Evolutionary conservation across 495 filamentous ascomycete genomes (phyloP).

Genomic region (Lepraria neglecta): DNA sequence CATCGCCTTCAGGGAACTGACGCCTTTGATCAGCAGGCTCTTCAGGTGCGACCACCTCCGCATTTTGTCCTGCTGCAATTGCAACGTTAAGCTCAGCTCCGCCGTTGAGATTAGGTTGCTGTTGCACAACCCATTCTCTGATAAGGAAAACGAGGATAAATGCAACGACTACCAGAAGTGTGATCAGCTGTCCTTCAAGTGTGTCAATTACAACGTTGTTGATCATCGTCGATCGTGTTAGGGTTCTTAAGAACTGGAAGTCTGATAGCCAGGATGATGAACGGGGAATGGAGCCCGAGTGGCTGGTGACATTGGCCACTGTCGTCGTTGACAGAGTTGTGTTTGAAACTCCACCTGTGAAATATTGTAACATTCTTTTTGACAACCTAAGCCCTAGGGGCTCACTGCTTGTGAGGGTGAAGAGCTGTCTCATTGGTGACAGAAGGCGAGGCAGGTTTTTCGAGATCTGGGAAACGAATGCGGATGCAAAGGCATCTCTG

Average conservation of each 20-base stretch:
- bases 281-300: conserved; percentile 14
- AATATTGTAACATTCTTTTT: conserved; percentile 32
- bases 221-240: conserved; percentile 65
- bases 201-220: conserved; percentile 79
- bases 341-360: conserved; percentile 2
- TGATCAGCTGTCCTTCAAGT: conserved; percentile 89
- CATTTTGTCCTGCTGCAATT: conserved; percentile 16
- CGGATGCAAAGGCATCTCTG: conserved; percentile 30
- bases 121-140: conserved; percentile 95
- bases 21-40: conserved; percentile 24
- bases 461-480: conserved; percentile 27
- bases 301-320: conserved; percentile 13
- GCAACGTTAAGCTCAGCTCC: conserved; percentile 46
- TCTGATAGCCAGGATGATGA: conserved; percentile 59
- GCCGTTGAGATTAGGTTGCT: conserved; percentile 67
- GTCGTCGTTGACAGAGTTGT: background rate
- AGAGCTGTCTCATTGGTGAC: conserved; percentile 38
- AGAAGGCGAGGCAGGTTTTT: conserved; percentile 31
- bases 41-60: background rate
- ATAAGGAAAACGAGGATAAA: conserved; percentile 96
- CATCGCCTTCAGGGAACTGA: conserved; percentile 26
- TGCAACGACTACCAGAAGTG: conserved; percentile 76
- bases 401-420: conserved; percentile 42
- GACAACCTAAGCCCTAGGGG: conserved; percentile 45
- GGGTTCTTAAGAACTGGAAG: conserved; percentile 59